phyloP scores from a whole-genome alignment of 2,329 filamentous ascomycete species.

The Colletotrichum costaricense region DNA sequence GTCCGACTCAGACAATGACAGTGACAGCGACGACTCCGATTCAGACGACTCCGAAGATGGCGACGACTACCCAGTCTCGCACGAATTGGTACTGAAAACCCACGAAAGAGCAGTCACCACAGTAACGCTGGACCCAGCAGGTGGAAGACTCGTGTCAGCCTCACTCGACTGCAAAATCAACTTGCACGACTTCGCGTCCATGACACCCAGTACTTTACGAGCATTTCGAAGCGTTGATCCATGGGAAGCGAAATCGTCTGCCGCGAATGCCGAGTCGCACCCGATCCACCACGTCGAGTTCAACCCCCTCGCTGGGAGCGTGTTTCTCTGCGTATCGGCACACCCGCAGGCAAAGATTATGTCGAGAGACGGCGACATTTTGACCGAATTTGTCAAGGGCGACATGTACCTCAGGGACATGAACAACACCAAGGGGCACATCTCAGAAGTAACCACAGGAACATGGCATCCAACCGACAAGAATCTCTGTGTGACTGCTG shows the following conservation, averaged over 20 bases:
- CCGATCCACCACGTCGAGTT: constrained; percentile 89
- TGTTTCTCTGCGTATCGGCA: constrained; percentile 88
- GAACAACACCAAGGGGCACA: constrained; percentile 97
- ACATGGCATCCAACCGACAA: constrained; percentile 91
- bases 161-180: constrained; percentile 93
- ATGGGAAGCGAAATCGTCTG: constrained; percentile 77
- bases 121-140: constrained; percentile 85
- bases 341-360: constrained; percentile 92
- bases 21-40: constrained; percentile 63
- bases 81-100: constrained; percentile 92
- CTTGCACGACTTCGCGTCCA: constrained; percentile 93
- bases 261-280: constrained; percentile 82
- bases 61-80: constrained; percentile 91
- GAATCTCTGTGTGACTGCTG: constrained; percentile 89
- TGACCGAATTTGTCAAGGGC: constrained; percentile 93
- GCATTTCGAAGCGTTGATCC: constrained; percentile 95
- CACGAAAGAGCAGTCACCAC: constrained; percentile 90
- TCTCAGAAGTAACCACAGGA: constrained; percentile 89
- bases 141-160: constrained; percentile 86
- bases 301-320: constrained; percentile 82
- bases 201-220: constrained; percentile 93
- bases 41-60: constrained; percentile 76
- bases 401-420: constrained; percentile 99
- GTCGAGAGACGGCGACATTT: constrained; percentile 85
- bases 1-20: constrained; percentile 46